Percentiles rank a stretch among this genome's conserved stretches.
Conservation (phyloP, 345 rosid species). For the Gossypium sturtianum region DNA sequence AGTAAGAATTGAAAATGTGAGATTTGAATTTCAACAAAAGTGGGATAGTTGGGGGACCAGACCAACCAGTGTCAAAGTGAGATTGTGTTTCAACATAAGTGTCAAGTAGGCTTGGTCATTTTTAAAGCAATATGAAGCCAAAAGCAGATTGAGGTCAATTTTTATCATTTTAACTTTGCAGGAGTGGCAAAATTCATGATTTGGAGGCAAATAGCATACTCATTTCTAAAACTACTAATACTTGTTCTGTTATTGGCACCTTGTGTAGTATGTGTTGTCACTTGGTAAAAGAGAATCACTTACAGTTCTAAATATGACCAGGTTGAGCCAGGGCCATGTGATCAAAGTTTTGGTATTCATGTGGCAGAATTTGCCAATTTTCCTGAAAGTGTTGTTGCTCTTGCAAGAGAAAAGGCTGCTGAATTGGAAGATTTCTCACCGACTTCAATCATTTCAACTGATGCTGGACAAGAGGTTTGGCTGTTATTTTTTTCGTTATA, state of each 20-base stretch:
- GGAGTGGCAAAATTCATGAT: background rate
- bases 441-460: constrained; percentile 37
- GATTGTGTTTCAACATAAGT: background rate
- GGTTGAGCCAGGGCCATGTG: constrained; percentile 97
- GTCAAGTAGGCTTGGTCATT: background rate
- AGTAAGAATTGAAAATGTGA: background rate
- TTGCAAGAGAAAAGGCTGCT: constrained; percentile 90
- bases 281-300: background rate
- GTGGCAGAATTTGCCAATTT: constrained; percentile 97
- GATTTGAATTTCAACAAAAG: background rate
- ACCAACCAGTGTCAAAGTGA: background rate
- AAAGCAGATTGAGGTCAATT: background rate
- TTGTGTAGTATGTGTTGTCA: background rate
- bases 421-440: constrained; percentile 96
- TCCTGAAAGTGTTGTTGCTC: constrained; percentile 87
- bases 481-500: background rate
- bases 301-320: constrained; percentile 15
- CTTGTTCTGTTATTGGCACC: background rate
- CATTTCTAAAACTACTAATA: background rate
- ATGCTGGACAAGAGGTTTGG: constrained; percentile 39
- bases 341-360: constrained; percentile 98
- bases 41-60: background rate
- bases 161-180: background rate
- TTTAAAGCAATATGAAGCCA: background rate
- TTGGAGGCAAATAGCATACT: background rate